phyloP scores from a whole-genome alignment of 768 basidiomycete species.

The Termitomyces sp. region DNA sequence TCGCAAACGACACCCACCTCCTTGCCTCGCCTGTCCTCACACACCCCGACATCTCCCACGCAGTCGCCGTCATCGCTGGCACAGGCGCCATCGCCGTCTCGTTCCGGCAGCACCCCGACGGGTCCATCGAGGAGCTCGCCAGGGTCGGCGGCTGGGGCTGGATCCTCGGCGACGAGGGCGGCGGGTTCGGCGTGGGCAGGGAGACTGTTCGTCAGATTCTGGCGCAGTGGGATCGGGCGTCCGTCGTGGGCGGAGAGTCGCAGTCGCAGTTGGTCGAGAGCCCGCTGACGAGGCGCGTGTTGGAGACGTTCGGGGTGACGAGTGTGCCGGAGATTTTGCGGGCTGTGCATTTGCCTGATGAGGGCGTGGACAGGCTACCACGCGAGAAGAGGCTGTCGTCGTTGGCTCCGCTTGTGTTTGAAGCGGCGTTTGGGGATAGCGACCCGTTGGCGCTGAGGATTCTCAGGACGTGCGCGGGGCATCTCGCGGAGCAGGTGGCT shows the following conservation, averaged over 20 bases:
- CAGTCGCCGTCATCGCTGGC: conserved; percentile 74
- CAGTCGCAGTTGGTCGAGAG: conserved; percentile 25
- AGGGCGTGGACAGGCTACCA: conserved; percentile 21
- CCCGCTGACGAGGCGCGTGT: conserved; percentile 43
- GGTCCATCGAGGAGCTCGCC: conserved; percentile 56
- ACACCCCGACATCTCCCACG: conserved; percentile 54
- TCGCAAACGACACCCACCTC: conserved; percentile 84
- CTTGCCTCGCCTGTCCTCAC: conserved; percentile 75
- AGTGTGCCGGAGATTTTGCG: conserved; percentile 63
- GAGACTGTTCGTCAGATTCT: conserved; percentile 72
- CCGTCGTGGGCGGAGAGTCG: conserved; percentile 26
- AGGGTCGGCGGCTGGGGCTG: conserved; percentile 82
- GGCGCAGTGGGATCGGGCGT: conserved; percentile 48
- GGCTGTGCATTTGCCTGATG: conserved; percentile 61
- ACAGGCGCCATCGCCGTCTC: conserved; percentile 78
- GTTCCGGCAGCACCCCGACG: conserved; percentile 42
- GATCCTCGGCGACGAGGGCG: conserved; percentile 83
- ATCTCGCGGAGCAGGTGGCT: conserved; percentile 58
- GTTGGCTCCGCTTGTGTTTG: conserved; percentile 75
- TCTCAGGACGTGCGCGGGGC: conserved; percentile 46
- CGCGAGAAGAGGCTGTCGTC: conserved; percentile 76
- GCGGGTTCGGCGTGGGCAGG: conserved; percentile 77
- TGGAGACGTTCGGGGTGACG: conserved; percentile 53
- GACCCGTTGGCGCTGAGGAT: conserved; percentile 67
- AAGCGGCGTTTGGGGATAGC: conserved; percentile 64